Percentiles rank a stretch among this genome's conserved stretches.
These are phyloP conservation scores for Eimeria zaria DNA, from an alignment of 169 alveolate species.

Conservation along the genomic window DNA sequence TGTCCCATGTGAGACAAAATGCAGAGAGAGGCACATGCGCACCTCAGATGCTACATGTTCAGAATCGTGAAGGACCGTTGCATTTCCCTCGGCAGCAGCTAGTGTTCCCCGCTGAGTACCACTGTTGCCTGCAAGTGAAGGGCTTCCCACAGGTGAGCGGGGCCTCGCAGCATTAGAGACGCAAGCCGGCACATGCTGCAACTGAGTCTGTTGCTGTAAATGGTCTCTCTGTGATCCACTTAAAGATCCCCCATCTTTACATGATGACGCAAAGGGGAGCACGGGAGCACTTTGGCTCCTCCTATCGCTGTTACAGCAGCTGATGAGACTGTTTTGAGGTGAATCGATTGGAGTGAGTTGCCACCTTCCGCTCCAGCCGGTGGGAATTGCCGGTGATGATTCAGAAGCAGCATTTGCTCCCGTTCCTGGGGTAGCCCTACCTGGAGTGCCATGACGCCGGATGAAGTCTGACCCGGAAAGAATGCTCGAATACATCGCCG, in stretches of 20 bases:
- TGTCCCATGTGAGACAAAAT: background rate
- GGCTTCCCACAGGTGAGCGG: constrained; percentile 4
- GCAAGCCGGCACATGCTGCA: background rate
- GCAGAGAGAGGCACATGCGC: background rate
- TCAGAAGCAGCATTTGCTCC: background rate
- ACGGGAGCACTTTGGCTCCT: background rate
- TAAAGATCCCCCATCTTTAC: background rate
- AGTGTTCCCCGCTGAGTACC: constrained; percentile 20
- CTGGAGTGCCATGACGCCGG: constrained; percentile 5
- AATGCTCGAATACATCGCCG: constrained; percentile 9
- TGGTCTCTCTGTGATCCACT: background rate
- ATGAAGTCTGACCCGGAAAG: background rate
- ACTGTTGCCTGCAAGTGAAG: constrained; percentile 24
- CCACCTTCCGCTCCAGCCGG: constrained; percentile 67
- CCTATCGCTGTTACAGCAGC: constrained; percentile 30
- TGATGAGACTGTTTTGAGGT: background rate
- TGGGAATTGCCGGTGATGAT: background rate
- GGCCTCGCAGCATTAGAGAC: constrained; percentile 10
- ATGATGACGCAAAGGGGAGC: background rate
- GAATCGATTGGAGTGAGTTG: constrained; percentile 43
- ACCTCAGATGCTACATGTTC: constrained; percentile 27
- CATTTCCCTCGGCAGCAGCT: background rate
- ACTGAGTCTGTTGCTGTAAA: background rate
- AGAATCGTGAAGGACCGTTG: background rate
- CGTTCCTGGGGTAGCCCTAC: background rate